A percentile compares a stretch with the other conserved stretches of the same genome.
Evolutionary conservation across 768 basidiomycete genomes (phyloP).

Genomic region (Rhodotorula diobovata): DNA sequence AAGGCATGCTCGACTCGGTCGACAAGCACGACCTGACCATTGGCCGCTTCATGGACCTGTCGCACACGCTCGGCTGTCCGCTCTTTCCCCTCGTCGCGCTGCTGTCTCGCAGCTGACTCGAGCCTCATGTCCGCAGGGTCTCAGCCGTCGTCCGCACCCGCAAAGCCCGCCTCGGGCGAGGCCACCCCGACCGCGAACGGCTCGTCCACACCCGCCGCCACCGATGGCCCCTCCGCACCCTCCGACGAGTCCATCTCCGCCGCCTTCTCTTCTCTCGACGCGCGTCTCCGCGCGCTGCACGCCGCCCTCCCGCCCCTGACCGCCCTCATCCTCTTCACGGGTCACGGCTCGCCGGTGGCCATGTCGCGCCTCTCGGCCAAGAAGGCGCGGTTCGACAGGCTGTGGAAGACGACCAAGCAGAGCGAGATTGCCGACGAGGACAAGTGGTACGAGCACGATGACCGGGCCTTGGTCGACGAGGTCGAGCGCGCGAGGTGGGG

Average conservation of each 20-base stretch:
- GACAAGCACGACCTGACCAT: slow-evolving; percentile 74
- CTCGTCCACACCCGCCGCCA: slow-evolving; percentile 18
- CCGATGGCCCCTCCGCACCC: slow-evolving; percentile 13
- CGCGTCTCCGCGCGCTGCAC: slow-evolving; percentile 61
- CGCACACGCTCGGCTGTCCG: slow-evolving; percentile 73
- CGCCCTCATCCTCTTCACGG: slow-evolving; percentile 77
- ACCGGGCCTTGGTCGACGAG: slow-evolving; percentile 69
- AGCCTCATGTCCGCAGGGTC: slow-evolving; percentile 25
- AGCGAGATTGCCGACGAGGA: slow-evolving; percentile 54
- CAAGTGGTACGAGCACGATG: slow-evolving; percentile 74
- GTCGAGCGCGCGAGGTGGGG: slow-evolving; percentile 77
- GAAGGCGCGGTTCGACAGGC: slow-evolving; percentile 64
- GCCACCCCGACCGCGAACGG: slow-evolving; percentile 17
- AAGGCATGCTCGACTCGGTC: slow-evolving; percentile 59
- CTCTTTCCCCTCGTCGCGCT: not conserved
- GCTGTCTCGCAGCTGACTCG: not conserved
- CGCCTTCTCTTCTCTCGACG: slow-evolving; percentile 57
- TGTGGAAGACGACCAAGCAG: slow-evolving; percentile 51
- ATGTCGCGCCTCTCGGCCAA: slow-evolving; percentile 70
- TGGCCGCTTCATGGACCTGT: slow-evolving; percentile 74
- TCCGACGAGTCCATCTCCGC: slow-evolving; percentile 34
- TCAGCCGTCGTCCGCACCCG: slow-evolving; percentile 41
- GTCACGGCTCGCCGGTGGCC: slow-evolving; percentile 77
- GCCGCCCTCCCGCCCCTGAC: slow-evolving; percentile 68
- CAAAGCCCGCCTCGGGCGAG: slow-evolving; percentile 51